A percentile compares a stretch with the other conserved stretches of the same genome.
These are phyloP conservation scores for Apodospora peruviana DNA, from an alignment of 495 filamentous ascomycete genomes.

Conservation along the genomic window DNA sequence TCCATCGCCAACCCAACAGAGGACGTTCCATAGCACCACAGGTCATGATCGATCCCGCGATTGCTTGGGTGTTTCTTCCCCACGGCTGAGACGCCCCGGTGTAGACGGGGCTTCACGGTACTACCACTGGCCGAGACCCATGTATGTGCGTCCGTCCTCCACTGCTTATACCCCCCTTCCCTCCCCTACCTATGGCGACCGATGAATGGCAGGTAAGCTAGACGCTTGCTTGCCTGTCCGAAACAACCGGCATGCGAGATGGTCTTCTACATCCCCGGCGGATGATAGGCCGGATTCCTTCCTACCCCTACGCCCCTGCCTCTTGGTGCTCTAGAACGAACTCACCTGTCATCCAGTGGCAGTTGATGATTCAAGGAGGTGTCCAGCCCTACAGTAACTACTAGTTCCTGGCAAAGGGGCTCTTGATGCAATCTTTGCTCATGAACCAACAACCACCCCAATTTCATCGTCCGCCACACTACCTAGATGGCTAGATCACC, in stretches of 20 bases:
- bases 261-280: not conserved
- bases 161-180: not conserved
- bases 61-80: not conserved
- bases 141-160: no score
- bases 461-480: not conserved
- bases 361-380: no score
- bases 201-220: not conserved
- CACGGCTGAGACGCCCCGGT: not conserved
- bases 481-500: not conserved
- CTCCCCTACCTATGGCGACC: no score
- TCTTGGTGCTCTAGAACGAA: not conserved
- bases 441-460: not conserved
- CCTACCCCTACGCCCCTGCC: not conserved
- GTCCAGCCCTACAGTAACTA: not conserved
- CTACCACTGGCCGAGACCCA: no score
- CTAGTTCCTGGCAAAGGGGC: not conserved
- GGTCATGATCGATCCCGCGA: not conserved
- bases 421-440: not conserved
- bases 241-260: not conserved
- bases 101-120: not conserved
- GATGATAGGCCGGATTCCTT: not conserved
- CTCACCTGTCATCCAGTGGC: not conserved
- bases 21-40: not conserved
- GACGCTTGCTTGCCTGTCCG: slow-evolving; percentile 1
- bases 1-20: not conserved